phyloP scores from a whole-genome alignment of 2,329 filamentous ascomycete species.

The Fusarium penzigii region DNA sequence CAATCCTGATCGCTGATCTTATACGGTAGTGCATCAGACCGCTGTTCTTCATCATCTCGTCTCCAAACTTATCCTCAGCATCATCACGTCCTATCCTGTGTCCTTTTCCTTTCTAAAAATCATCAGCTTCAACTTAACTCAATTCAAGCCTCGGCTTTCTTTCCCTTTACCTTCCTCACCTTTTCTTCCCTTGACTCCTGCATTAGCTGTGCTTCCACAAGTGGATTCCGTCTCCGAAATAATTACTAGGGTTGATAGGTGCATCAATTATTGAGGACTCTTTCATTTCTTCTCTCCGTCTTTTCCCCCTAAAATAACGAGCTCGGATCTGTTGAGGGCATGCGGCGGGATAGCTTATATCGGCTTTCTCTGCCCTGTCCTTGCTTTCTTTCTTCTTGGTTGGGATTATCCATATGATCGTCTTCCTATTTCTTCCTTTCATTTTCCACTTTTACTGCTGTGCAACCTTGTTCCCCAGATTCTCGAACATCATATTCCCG shows the following conservation, averaged over 20 bases:
- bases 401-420: not conserved
- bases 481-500: not conserved
- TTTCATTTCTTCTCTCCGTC: not conserved
- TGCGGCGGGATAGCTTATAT: no score
- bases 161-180: not conserved
- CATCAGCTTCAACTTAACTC: not conserved
- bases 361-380: not conserved
- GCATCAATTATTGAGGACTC: not conserved
- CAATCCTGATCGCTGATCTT: not conserved
- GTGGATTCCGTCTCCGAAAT: not conserved
- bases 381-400: not conserved
- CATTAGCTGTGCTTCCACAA: not conserved
- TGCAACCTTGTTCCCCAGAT: not conserved
- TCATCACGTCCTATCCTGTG: conserved; percentile 13
- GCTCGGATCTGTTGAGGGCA: not conserved
- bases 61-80: conserved; percentile 4
- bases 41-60: conserved; percentile 4
- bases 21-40: not conserved
- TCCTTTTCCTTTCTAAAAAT: not conserved
- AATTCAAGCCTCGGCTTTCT: conserved; percentile 6
- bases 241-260: not conserved
- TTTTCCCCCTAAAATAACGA: not conserved
- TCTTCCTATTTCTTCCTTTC: not conserved
- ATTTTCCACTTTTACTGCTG: not conserved
- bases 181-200: not conserved